Evolutionary conservation across 2,329 filamentous ascomycete species (phyloP).

Genomic region (Allantophomopsis cytisporea): DNA sequence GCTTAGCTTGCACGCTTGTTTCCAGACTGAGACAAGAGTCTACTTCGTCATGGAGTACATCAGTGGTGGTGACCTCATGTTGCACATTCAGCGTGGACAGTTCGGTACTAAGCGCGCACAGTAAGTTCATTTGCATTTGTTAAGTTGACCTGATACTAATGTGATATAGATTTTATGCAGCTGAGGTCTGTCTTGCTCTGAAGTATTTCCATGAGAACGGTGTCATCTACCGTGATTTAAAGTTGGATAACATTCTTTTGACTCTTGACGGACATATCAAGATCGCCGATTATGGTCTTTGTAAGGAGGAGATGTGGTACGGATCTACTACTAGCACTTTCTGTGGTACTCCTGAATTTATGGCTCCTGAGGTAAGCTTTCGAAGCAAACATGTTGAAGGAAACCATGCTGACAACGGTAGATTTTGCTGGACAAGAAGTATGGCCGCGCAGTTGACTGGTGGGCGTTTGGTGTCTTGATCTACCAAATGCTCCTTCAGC

Average conservation of each 20-base stretch:
- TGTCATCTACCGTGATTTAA: slow-evolving; percentile 83
- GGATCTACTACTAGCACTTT: slow-evolving; percentile 94
- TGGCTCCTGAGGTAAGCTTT: slow-evolving; percentile 78
- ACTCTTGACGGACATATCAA: slow-evolving; percentile 96
- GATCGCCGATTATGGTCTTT: slow-evolving; percentile 95
- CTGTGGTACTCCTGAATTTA: slow-evolving; percentile 98
- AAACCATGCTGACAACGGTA: slow-evolving; percentile 25
- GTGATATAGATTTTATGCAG: slow-evolving; percentile 70
- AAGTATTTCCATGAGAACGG: slow-evolving; percentile 99
- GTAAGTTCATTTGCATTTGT: slow-evolving; percentile 35
- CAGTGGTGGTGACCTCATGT: slow-evolving; percentile 94
- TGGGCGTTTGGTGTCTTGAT: slow-evolving; percentile 99
- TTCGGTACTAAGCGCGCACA: slow-evolving; percentile 94
- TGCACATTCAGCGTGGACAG: slow-evolving; percentile 94
- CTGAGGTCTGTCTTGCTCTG: slow-evolving; percentile 89
- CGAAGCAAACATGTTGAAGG: slow-evolving; percentile 3
- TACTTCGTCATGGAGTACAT: slow-evolving; percentile 99
- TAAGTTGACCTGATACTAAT: slow-evolving; percentile 9
- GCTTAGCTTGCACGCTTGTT: slow-evolving; percentile 89
- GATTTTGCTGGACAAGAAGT: slow-evolving; percentile 97
- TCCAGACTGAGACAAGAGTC: slow-evolving; percentile 95
- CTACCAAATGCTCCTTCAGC: slow-evolving; percentile 98
- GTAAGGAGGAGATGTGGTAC: slow-evolving; percentile 99
- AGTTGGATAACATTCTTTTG: slow-evolving; percentile 80
- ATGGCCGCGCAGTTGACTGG: slow-evolving; percentile 95